Percentiles rank a stretch among this genome's conserved stretches.
Conservation (phyloP, 352 stramenopile genomes). For the Phytophthora megakarya region DNA sequence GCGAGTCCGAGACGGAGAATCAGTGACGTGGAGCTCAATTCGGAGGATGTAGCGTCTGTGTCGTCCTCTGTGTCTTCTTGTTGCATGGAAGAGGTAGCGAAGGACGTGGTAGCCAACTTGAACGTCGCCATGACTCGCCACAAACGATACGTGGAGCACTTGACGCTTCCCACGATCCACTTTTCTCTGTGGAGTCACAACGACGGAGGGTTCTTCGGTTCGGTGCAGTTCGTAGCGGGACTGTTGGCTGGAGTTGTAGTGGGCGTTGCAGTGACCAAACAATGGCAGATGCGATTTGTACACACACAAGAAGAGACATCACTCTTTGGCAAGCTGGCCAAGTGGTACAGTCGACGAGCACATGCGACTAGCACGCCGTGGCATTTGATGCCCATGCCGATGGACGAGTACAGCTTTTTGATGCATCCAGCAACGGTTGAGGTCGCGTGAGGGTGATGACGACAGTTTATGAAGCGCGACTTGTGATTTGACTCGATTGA, state of each 20-base stretch:
- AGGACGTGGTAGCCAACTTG: constrained; percentile 54
- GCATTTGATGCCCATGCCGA: constrained; percentile 38
- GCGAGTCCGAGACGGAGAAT: constrained; percentile 22
- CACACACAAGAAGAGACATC: constrained; percentile 24
- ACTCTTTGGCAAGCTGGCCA: constrained; percentile 32
- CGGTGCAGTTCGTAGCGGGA: constrained; percentile 49
- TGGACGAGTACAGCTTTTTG: constrained; percentile 45
- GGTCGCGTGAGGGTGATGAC: constrained; percentile 35
- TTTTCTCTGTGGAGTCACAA: constrained; percentile 26
- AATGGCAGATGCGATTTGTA: constrained; percentile 30
- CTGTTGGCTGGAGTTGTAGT: constrained; percentile 50
- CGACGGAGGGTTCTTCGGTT: constrained; percentile 27
- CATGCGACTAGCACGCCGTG: constrained; percentile 23
- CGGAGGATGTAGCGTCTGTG: constrained; percentile 12
- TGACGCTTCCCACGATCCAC: constrained; percentile 34
- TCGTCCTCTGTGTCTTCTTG: constrained; percentile 18
- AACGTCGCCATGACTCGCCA: constrained; percentile 31
- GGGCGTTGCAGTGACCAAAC: constrained; percentile 38
- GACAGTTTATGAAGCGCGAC: constrained; percentile 11
- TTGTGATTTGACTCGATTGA: constrained; percentile 27
- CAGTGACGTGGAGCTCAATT: neutral
- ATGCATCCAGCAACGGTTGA: constrained; percentile 45
- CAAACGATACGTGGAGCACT: constrained; percentile 30
- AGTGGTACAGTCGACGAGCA: constrained; percentile 39
- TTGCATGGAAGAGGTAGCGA: constrained; percentile 32